Evolutionary conservation across 1,139 yeast species (phyloP), one percentile per base, ranked within the genome.

Genomic region (Protomyces inouyei): DNA sequence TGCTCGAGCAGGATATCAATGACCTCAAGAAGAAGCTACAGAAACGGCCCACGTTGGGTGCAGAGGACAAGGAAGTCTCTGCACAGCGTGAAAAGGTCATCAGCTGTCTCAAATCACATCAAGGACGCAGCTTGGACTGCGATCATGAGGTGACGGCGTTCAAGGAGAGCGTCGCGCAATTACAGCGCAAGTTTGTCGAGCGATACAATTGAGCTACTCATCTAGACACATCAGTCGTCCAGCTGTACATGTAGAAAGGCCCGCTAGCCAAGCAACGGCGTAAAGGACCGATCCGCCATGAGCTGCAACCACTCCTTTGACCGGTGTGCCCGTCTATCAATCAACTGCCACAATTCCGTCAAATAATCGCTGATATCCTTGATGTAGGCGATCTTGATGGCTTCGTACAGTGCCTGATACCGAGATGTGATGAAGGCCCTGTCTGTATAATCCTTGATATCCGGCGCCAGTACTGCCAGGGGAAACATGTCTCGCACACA

Each of bases 111-210:
- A 77, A 81, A 68, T 81, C 80, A 55, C 88, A 91, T 77, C 78
- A 82, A 71, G 89, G 85, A 46, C 84, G 82, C 73, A 86, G 91
- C 43, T 81, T 92, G 74, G 87, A 89, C 75, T 92, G 98, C 76
- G 88, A 92, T 85, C 90, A 87, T 64, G 89, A 88, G 73, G 91
- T 89, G 23, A 85, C 86, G 72, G 79, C 80, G 65, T 89, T 90
- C 76, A 88, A 85, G 73, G 57, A 53, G 37, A 52, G 57, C 25
- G 65, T 61, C 51, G 28, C 55, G 25, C 61, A 52, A n/a, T 35
- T 61, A 18, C 61, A 61, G 56, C 35, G 37, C 45, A 48, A 61
- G 46, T 61, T 61, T 40, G 54, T 55, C 53, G 51, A 37, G 25
- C 37, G 40, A 28, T 55, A 60, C 38, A 57, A 60, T n/a, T 60